Base-by-base conservation (phyloP, 371 early-diverging fungal genomes). In the Actinomucor elegans region DNA sequence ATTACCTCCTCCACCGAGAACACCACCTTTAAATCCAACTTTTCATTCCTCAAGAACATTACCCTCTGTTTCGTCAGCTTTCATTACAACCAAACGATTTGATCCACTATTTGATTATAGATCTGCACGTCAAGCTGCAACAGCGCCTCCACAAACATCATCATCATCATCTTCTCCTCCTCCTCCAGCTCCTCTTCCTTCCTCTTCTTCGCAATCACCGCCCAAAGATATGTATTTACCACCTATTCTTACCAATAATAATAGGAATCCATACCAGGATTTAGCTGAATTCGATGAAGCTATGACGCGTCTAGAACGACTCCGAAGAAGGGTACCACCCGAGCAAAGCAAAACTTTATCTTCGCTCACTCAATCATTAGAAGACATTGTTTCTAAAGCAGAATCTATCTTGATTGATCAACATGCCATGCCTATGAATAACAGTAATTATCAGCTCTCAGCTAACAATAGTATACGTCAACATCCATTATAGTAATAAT, bases 31-130 rank as follows among this genome's bases (percentile, higher is more conserved):
- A 11, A 35, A 46, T 4, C 17, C 53, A 2, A 33, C 31, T 24
- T 18, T 46, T 27, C 50, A 37, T 34, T 55, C 14, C 12, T 26
- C 47, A 14, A 42, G 37, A 37, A 32, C 55, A 18, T 48, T 62
- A 26, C 63, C 65, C 5, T 61, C 66, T 8, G 11, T 32, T 20
- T 5, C 9, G n/a, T 31, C 31, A 23, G 11, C 42, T 17, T 27
- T 35, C 35, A 20, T 34, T 40, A 4, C 61, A 31, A 23, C 37
- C 8, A 28, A 45, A 42, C 53, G 59, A 11, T 56, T 64, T 46
- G 61, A 64, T 61, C 57, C 63, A 17, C 20, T 64, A 34, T 61
- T 50, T 40, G 58, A 66, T 36, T 61, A 68, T 47, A 23, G 62
- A 49, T 33, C 41, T 12, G n/a, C n/a, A n/a, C n/a, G n/a, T n/a